Conservation (phyloP, 2,329 filamentous ascomycete species). For the Scedosporium aurantiacum region DNA sequence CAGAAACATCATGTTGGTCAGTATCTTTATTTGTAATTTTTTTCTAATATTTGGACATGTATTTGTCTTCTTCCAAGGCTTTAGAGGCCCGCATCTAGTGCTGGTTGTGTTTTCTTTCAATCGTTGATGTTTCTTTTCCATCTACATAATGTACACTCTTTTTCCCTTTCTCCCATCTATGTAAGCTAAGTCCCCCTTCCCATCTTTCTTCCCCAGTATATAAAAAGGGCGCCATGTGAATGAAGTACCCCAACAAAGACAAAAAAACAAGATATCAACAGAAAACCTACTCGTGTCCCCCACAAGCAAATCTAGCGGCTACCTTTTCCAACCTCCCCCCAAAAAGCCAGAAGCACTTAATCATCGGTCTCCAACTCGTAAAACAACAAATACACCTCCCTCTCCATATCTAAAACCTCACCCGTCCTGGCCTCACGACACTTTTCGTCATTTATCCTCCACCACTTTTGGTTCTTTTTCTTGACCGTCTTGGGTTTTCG, state of each 20-base stretch:
- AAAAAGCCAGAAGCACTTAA: neutral
- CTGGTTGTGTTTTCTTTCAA: too few relatives aligned
- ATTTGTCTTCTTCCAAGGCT: neutral
- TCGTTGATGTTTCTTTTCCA: neutral
- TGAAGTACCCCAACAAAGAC: neutral
- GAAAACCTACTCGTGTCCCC: neutral
- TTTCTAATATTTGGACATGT: neutral
- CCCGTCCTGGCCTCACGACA: constrained; percentile 87
- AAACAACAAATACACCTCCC: constrained; percentile 91
- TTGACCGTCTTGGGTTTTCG: constrained; percentile 10
- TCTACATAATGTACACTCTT: constrained; percentile 4
- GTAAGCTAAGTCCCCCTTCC: neutral
- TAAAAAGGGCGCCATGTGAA: neutral
- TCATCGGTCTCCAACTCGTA: constrained; percentile 67
- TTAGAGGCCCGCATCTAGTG: too few relatives aligned
- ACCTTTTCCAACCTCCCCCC: neutral
- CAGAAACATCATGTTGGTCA: neutral
- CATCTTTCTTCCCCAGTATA: neutral
- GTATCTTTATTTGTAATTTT: neutral
- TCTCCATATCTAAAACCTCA: constrained; percentile 87
- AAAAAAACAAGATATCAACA: neutral
- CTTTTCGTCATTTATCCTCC: constrained; percentile 96
- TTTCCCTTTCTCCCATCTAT: neutral
- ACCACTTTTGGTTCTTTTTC: constrained; percentile 69
- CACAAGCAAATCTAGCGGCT: too few relatives aligned